Percentiles rank a stretch among this genome's conserved stretches.
phyloP scores from a whole-genome alignment of 768 basidiomycete genomes.

The Termitomyces heimii region DNA sequence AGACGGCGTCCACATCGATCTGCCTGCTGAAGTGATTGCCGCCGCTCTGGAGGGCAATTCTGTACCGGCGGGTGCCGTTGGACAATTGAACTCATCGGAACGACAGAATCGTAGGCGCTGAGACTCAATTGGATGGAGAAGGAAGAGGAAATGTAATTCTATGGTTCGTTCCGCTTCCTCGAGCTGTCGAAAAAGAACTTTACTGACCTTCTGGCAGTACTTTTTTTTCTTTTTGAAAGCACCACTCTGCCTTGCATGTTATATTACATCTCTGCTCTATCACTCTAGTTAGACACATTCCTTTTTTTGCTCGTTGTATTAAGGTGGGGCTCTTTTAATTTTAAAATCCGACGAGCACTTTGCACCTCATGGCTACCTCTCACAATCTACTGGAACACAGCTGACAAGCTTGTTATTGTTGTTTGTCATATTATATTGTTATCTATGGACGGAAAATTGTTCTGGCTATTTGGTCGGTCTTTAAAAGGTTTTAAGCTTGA shows the following conservation, averaged over 20 bases:
- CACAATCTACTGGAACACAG: slow-evolving; percentile 10
- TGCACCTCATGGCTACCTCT: neutral
- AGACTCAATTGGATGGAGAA: slow-evolving; percentile 1
- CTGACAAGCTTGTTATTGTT: neutral
- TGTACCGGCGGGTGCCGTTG: slow-evolving; percentile 54
- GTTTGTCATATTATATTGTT: neutral
- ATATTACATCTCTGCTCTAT: slow-evolving; percentile 12
- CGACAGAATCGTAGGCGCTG: slow-evolving; percentile 53
- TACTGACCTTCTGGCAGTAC: slow-evolving; percentile 10
- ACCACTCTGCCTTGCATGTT: slow-evolving; percentile 8
- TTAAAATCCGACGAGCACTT: slow-evolving; percentile 6
- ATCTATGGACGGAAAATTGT: neutral
- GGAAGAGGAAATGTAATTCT: neutral
- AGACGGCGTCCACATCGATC: slow-evolving; percentile 89
- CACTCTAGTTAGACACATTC: slow-evolving; percentile 8
- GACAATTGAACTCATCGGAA: slow-evolving; percentile 42
- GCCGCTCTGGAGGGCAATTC: slow-evolving; percentile 77
- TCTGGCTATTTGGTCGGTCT: neutral
- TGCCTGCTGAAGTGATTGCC: slow-evolving; percentile 89
- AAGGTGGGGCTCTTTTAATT: slow-evolving; percentile 6
- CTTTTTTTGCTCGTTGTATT: slow-evolving; percentile 4
- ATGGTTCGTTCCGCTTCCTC: slow-evolving; percentile 17
- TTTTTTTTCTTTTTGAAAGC: slow-evolving; percentile 3
- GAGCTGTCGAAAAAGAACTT: neutral
- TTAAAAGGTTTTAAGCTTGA: neutral